Evolutionary conservation across 441 rosid genomes (phyloP).

Genomic region (Eruca vesicaria): DNA sequence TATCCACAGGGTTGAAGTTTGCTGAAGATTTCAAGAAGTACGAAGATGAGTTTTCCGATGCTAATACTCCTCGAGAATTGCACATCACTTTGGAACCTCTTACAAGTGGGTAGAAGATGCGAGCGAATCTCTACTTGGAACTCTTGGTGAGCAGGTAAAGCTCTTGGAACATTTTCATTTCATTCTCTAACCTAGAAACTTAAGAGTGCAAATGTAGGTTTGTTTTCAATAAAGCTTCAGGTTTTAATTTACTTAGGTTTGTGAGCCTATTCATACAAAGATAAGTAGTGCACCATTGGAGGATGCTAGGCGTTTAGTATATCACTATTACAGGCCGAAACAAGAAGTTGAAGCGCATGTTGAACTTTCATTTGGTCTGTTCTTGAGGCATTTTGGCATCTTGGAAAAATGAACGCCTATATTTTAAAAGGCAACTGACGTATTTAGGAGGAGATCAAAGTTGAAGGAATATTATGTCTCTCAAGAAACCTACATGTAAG

Average conservation of each 20-base stretch:
- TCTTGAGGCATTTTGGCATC: too few species aligned
- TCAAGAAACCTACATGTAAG: too few species aligned
- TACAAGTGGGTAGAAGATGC: constrained; percentile 75
- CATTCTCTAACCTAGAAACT: neutral
- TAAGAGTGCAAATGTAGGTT: neutral
- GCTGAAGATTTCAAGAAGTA: constrained; percentile 76
- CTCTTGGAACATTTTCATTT: neutral
- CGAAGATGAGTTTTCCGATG: constrained; percentile 56
- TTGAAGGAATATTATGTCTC: too few species aligned
- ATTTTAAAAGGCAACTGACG: too few species aligned
- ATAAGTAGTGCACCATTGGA: constrained; percentile 88
- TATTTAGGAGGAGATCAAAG: too few species aligned
- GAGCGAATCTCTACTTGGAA: constrained; percentile 55
- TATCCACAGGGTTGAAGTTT: too few species aligned
- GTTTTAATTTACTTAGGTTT: too few species aligned
- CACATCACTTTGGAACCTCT: constrained; percentile 62
- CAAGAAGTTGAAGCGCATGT: too few species aligned
- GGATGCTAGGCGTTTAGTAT: too few species aligned
- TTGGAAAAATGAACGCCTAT: too few species aligned
- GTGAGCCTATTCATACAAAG: constrained; percentile 65
- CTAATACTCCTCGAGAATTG: constrained; percentile 49
- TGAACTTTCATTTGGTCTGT: too few species aligned
- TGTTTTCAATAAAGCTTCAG: constrained; percentile 39
- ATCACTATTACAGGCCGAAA: too few species aligned
- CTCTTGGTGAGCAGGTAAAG: constrained; percentile 63